Conservation (phyloP, 1,139 yeast genomes). For the Eremothecium cymbalariae region DNA sequence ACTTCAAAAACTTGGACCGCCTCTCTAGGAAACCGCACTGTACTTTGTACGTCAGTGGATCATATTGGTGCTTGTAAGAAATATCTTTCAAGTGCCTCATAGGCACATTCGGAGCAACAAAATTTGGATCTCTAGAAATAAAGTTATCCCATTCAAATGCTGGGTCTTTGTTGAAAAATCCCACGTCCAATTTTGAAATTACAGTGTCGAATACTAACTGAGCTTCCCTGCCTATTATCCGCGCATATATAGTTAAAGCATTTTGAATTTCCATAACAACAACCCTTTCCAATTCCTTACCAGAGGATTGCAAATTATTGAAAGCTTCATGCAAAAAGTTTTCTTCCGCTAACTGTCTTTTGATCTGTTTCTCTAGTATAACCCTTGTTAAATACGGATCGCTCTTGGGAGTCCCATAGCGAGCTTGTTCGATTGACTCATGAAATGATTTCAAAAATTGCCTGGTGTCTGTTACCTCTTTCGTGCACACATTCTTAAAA, state of each 20-base stretch:
- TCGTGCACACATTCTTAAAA: conserved; percentile 65
- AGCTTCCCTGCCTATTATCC: conserved; percentile 58
- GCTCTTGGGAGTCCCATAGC: conserved; percentile 32
- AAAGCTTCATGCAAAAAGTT: conserved; percentile 82
- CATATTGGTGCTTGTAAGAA: conserved; percentile 56
- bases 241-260: conserved; percentile 66
- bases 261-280: conserved; percentile 81
- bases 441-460: conserved; percentile 42
- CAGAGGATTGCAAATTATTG: conserved; percentile 77
- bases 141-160: conserved; percentile 86
- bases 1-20: conserved; percentile 81
- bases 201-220: conserved; percentile 57
- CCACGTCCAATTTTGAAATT: conserved; percentile 59
- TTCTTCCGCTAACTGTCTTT: conserved; percentile 72
- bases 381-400: conserved; percentile 81
- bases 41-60: conserved; percentile 62
- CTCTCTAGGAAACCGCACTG: conserved; percentile 80
- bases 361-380: conserved; percentile 66
- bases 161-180: conserved; percentile 71
- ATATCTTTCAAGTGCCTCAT: conserved; percentile 59
- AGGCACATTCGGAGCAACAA: conserved; percentile 67
- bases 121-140: conserved; percentile 62
- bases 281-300: conserved; percentile 80
- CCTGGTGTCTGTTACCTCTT: conserved; percentile 61
- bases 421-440: conserved; percentile 39